Base-by-base conservation (phyloP, 768 basidiomycete species). In the Cystobasidium ongulense region DNA sequence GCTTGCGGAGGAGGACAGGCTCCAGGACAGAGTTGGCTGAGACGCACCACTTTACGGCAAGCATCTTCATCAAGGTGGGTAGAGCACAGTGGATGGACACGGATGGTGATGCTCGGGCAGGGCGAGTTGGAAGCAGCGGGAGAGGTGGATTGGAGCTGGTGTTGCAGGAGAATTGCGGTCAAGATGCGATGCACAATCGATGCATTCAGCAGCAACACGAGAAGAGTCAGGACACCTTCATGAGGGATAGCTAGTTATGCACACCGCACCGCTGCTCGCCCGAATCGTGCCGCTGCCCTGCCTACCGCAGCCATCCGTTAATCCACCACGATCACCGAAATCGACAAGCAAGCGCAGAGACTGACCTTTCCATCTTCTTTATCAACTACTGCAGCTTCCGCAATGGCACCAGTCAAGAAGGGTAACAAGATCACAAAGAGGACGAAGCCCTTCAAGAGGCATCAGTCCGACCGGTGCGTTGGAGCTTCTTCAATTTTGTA, bases 401-500 rank as follows among this genome's bases (percentile, higher is more conserved):
- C 57, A 59, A 59, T 59, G 57, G 57, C 57, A 29, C 57, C 57
- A 17, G 33, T 59, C 33, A 31, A 74, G 29, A 63, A 39, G 65
- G 63, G 36, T 11, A 46, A 38, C 13, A 38, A 46, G 41, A 64
- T 64, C 38, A 38, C 35, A 10, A 64, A 64, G 63, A 38, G 63
- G 38, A 64, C 63, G 38, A 64, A 64, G 63, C 31, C 63, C 5
- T 64, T 64, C 63, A 64, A 38, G 33, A 38, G 63, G 41, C 63
- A 64, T 46, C 63, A 64, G 38, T 64, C 63, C 25, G 63, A 64
- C 63, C 35, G 63, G 63, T 64, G 41, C 31, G 36, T 46, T 54
- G 53, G 53, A 11, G 53, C n/a, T 54, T n/a, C n/a, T 54, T 23
- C n/a, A n/a, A 54, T 23, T 11, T 54, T 7, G n/a, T 54, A 54